phyloP scores from a whole-genome alignment of 306 rosid genomes.

The peach (Prunus persica) region DNA sequence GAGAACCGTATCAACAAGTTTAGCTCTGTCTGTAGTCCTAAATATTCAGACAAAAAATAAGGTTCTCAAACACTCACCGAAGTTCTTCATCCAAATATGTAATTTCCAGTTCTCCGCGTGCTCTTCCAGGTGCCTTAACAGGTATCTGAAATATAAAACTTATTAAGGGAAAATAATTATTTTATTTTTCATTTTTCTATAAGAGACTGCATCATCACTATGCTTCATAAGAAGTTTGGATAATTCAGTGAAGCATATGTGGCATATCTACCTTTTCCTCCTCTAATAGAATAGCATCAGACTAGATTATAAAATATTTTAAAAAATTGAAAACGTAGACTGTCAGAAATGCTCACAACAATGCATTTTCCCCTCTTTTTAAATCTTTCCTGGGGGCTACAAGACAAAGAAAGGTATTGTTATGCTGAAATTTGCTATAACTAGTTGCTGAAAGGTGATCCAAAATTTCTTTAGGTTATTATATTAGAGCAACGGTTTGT shows the following conservation, averaged over 20 bases:
- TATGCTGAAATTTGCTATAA: no score
- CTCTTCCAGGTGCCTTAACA: conserved; percentile 82
- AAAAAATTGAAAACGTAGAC: no score
- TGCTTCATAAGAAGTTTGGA: no score
- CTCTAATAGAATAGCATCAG: no score
- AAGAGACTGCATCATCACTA: no score
- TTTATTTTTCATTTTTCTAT: no score
- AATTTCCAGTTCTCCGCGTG: conserved; percentile 85
- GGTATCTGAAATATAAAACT: conserved; percentile 51
- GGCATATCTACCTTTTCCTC: not conserved
- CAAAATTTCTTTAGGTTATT: not conserved
- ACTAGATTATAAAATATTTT: no score
- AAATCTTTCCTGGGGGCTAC: no score
- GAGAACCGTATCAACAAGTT: not conserved
- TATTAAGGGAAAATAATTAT: not conserved
- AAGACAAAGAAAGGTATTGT: no score
- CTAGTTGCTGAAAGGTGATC: conserved; percentile 1
- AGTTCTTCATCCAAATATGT: conserved; percentile 86
- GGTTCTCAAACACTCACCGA: conserved; percentile 47
- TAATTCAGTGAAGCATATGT: not conserved
- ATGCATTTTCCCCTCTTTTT: no score
- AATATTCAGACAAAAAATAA: not conserved
- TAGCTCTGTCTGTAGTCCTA: not conserved
- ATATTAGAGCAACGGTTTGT: not conserved
- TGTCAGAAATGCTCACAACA: no score